phyloP scores from a whole-genome alignment of 352 stramenopile species.

The Phytopythium mirpurense region DNA sequence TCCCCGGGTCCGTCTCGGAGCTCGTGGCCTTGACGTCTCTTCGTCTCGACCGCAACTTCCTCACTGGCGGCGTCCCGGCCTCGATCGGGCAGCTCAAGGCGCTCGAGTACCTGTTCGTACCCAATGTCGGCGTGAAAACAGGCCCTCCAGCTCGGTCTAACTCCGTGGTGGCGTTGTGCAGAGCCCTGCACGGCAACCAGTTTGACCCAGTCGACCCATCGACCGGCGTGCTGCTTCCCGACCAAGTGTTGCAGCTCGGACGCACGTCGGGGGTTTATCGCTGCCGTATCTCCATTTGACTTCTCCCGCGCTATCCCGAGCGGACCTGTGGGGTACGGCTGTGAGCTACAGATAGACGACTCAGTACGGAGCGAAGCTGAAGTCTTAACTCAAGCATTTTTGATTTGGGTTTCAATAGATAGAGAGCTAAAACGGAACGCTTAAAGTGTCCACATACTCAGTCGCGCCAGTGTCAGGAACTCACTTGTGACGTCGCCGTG shows the following conservation, averaged over 20 bases:
- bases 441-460: too few species aligned
- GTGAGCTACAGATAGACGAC: too few species aligned
- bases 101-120: slow-evolving; percentile 50
- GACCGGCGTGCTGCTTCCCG: slow-evolving; percentile 29
- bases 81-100: slow-evolving; percentile 34
- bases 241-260: slow-evolving; percentile 35
- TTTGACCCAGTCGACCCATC: slow-evolving; percentile 25
- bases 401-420: too few species aligned
- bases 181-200: slow-evolving; percentile 49
- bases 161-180: slow-evolving; percentile 9
- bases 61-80: slow-evolving; percentile 34
- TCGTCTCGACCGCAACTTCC: slow-evolving; percentile 50
- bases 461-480: too few species aligned
- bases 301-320: too few species aligned
- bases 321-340: too few species aligned
- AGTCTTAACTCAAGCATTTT: too few species aligned
- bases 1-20: slow-evolving; percentile 39
- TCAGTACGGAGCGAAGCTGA: too few species aligned
- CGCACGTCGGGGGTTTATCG: slow-evolving; percentile 31
- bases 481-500: too few species aligned
- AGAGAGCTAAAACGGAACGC: too few species aligned
- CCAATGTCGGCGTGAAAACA: background rate
- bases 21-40: slow-evolving; percentile 36
- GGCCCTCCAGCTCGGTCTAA: background rate
- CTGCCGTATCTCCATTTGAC: slow-evolving; percentile 15